Evolutionary conservation across 345 rosid genomes (phyloP), one percentile per base, ranked within the genome.

Genomic region (Trapa incisa): DNA sequence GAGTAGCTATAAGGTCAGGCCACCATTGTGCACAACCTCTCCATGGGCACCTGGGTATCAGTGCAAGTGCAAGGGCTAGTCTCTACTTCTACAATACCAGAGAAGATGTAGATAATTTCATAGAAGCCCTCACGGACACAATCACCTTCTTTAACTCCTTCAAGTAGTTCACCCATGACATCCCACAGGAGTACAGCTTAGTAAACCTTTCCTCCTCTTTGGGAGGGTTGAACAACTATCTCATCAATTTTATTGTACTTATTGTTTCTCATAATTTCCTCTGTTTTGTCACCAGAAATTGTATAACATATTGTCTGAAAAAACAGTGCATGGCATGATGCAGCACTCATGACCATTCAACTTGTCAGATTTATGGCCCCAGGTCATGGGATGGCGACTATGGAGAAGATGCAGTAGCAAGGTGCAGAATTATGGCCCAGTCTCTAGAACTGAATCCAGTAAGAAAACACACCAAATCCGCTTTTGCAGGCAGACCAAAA

Each of bases 1-100:
- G 98, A 36, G 96, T 91, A 72, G 98, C 98, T 5, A 83, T 91
- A 75, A 84, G 98, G 83, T 87, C 97, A 15, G 98, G 98, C 70
- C 98, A 90, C 77, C 98, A 93, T 73, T 93, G 98, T 17, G 90
- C 98, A 1, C 98, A 90, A 75, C 97, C 97, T 56, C 96, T 93
- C 52, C 98, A 93, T 74, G 80, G 94, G 65, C 71, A 80, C 70
- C 79, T 93, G 70, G 97, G 98, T 58, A 81, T 88, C 65, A 87
- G 64, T 65, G 87, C 97, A 5, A 93, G 94, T 54, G 98, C 98
- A 0, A 89, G 97, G 1, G 97, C 97, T 48, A 93, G 98, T 72
- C 97, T 93, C 75, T 69, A 90, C 84, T 88, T 93, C 74, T 90
- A 93, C 81, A 93, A 93, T 75, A 88, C 96, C 0, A 83, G 80